These are phyloP conservation scores for Erythrobasidium hasegawianum DNA, from an alignment of 1,284 basidiomycete genomes.

Conservation along the genomic window DNA sequence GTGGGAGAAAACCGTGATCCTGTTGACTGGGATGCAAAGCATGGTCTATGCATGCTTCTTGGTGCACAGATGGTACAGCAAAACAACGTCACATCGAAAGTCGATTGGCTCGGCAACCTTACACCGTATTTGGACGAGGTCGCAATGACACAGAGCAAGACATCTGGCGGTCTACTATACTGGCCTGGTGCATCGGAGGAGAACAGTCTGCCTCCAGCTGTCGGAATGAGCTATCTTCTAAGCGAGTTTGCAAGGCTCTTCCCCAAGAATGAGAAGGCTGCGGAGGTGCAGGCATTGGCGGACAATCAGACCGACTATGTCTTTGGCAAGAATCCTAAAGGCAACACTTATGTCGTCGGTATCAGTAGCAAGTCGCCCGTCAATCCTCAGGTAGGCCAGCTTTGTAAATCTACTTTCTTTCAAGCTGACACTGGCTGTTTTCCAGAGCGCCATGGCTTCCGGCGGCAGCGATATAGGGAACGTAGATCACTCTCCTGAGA, in stretches of 20 bases:
- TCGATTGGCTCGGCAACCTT: constrained; percentile 21
- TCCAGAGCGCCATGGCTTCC: constrained; percentile 57
- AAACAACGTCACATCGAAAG: constrained; percentile 7
- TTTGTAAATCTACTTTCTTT: too few relatives aligned
- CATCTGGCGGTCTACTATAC: constrained; percentile 24
- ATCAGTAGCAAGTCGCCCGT: constrained; percentile 80
- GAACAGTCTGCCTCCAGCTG: constrained; percentile 17
- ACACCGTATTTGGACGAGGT: constrained; percentile 8
- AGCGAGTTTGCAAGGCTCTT: constrained; percentile 53
- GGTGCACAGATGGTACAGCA: constrained; percentile 53
- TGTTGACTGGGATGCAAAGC: constrained; percentile 86
- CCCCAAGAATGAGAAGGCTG: constrained; percentile 59
- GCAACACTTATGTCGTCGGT: constrained; percentile 75
- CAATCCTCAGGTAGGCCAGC: constrained; percentile 65
- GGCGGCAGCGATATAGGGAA: constrained; percentile 64
- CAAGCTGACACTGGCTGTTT: constrained; percentile 58
- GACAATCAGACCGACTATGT: constrained; percentile 72
- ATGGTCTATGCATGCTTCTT: constrained; percentile 68
- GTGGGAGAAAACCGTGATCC: constrained; percentile 59
- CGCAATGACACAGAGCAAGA: constrained; percentile 17
- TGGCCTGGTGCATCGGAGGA: constrained; percentile 21
- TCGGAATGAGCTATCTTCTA: constrained; percentile 26
- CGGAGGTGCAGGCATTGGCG: constrained; percentile 66
- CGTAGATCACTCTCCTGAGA: constrained; percentile 67
- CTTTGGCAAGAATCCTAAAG: constrained; percentile 82